These are phyloP conservation scores for Scenedesmus sp. DNA, from an alignment of 163 green algal genomes.

Conservation along the genomic window DNA sequence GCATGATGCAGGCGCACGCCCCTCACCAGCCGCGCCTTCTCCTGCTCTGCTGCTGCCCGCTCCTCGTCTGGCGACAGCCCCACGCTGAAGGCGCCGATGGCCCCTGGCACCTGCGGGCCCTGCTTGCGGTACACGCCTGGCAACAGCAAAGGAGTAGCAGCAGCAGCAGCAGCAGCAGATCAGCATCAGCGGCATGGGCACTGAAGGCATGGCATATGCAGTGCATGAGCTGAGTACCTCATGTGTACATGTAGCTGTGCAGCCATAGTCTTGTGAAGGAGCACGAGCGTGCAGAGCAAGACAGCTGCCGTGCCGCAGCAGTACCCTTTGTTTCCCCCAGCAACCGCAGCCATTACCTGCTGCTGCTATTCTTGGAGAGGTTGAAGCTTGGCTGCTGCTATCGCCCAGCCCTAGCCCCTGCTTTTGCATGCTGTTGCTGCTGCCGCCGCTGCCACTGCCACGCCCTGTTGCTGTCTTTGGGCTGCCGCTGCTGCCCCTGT, in stretches of 20 bases:
- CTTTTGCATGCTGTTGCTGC: neutral
- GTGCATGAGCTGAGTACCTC: no score
- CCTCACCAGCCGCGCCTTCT: constrained; percentile 17
- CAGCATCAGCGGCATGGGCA: neutral
- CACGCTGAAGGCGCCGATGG: constrained; percentile 6
- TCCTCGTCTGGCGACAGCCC: constrained; percentile 25
- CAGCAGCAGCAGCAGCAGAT: neutral
- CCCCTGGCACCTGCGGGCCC: neutral
- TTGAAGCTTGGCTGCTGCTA: constrained; percentile 22
- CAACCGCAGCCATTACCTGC: neutral
- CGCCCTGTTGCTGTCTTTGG: neutral
- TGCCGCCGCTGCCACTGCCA: neutral
- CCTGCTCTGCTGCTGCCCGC: constrained; percentile 24
- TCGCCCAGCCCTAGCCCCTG: neutral
- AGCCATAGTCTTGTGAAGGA: neutral
- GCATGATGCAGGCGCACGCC: neutral
- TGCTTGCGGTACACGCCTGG: neutral
- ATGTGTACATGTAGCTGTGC: neutral
- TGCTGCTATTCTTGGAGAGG: constrained; percentile 14
- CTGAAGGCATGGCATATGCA: neutral
- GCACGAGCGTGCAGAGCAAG: neutral
- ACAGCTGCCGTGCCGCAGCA: neutral
- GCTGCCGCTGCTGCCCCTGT: constrained; percentile 16
- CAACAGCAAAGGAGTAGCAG: neutral
- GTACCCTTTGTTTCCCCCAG: neutral